phyloP scores from a whole-genome alignment of 352 stramenopile species.

The Phytopythium mirpurense region DNA sequence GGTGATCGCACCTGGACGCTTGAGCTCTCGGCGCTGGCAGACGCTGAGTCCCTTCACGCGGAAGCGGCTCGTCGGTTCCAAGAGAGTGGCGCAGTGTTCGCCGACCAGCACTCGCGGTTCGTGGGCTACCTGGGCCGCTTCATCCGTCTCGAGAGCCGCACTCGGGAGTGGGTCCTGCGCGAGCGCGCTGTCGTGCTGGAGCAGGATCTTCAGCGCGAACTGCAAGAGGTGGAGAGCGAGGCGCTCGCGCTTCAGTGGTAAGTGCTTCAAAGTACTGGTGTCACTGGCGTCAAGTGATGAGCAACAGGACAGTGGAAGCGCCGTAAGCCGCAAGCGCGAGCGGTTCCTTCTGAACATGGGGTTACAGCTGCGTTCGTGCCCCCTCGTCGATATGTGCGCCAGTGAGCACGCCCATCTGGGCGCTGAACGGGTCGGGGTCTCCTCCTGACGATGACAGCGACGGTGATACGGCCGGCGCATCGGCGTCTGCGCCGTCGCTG shows the following conservation, averaged over 20 bases:
- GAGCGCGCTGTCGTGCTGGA: constrained; percentile 55
- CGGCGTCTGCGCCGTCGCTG: constrained; percentile 2
- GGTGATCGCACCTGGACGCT: constrained; percentile 18
- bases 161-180: constrained; percentile 34
- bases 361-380: constrained; percentile 36
- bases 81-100: constrained; percentile 34
- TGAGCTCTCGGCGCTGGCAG: constrained; percentile 15
- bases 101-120: constrained; percentile 35
- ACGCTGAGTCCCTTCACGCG: not conserved
- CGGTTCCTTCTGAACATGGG: not conserved
- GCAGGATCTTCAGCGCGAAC: constrained; percentile 55
- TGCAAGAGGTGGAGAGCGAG: constrained; percentile 40
- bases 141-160: constrained; percentile 48
- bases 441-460: not conserved
- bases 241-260: constrained; percentile 25
- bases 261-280: no score
- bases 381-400: constrained; percentile 31
- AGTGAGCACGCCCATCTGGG: constrained; percentile 53
- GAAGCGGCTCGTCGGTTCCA: constrained; percentile 20
- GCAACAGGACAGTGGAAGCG: no score
- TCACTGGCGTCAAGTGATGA: no score
- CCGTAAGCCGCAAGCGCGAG: not conserved
- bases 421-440: constrained; percentile 39
- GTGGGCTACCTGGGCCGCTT: constrained; percentile 52
- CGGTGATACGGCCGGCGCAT: not conserved